These are phyloP conservation scores for Phyllosticta citriasiana DNA, from an alignment of 2,329 filamentous ascomycete genomes.

Conservation along the genomic window DNA sequence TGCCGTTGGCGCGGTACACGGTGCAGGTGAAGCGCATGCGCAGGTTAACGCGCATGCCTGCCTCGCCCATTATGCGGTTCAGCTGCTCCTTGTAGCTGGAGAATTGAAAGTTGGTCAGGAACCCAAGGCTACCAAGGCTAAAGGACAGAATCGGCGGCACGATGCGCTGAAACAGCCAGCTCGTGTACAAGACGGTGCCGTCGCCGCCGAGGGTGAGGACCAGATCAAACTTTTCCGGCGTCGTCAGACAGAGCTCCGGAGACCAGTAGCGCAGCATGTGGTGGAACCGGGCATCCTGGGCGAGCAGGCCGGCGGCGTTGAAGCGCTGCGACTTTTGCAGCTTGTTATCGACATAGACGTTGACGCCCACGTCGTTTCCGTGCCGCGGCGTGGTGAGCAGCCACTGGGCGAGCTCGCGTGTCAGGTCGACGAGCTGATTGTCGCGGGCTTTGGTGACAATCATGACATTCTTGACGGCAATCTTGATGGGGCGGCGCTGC, in stretches of 20 bases:
- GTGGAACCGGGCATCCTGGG: conserved; percentile 64
- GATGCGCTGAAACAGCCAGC: conserved; percentile 84
- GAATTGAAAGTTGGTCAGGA: conserved; percentile 81
- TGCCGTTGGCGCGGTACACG: conserved; percentile 61
- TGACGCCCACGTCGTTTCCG: conserved; percentile 79
- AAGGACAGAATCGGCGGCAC: conserved; percentile 80
- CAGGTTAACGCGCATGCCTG: conserved; percentile 93
- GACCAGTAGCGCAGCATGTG: conserved; percentile 93
- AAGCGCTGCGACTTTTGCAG: conserved; percentile 82
- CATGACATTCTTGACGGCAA: conserved; percentile 90
- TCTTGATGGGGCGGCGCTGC: conserved; percentile 81
- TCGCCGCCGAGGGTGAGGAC: conserved; percentile 82
- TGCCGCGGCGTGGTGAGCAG: conserved; percentile 76
- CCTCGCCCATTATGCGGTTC: conserved; percentile 81
- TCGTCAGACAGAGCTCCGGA: conserved; percentile 86
- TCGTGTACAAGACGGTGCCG: conserved; percentile 79
- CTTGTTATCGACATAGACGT: conserved; percentile 97
- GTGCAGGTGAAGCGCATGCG: conserved; percentile 99
- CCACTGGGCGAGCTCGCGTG: conserved; percentile 79
- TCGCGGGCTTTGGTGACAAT: conserved; percentile 97
- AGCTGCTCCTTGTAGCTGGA: conserved; percentile 79
- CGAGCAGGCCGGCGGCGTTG: conserved; percentile 60
- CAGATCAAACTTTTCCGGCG: conserved; percentile 90
- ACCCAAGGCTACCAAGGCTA: conserved; percentile 75
- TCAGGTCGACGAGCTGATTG: conserved; percentile 82